Conservation (phyloP, 129 eudicot species). For the Apium graveolens region DNA sequence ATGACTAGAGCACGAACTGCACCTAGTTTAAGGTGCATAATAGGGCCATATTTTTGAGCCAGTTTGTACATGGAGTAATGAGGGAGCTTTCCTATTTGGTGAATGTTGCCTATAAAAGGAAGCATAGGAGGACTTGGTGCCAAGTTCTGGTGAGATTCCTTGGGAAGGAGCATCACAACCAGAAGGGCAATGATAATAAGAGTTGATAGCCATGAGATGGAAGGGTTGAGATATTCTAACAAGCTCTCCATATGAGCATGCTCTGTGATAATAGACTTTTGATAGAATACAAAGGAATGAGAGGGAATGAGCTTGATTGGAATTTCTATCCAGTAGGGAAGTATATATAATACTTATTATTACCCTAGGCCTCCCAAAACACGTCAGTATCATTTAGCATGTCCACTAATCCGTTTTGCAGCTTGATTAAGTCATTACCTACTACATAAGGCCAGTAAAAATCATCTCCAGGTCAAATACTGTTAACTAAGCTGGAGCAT, state of each 20-base stretch:
- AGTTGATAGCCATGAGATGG: background rate
- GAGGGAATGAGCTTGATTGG: too few relatives aligned
- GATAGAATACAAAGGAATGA: too few relatives aligned
- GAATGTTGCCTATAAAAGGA: constrained; percentile 11
- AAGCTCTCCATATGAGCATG: background rate
- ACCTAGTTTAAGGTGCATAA: constrained; percentile 14
- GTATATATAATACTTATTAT: too few relatives aligned
- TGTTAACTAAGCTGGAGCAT: too few relatives aligned
- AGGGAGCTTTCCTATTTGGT: constrained; percentile 14
- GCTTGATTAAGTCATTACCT: too few relatives aligned
- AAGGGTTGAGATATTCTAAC: background rate
- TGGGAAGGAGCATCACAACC: background rate
- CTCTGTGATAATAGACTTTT: background rate
- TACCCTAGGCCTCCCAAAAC: too few relatives aligned
- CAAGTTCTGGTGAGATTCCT: background rate
- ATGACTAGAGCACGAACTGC: constrained; percentile 23
- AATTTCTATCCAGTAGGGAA: too few relatives aligned
- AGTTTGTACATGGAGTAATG: background rate
- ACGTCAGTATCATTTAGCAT: too few relatives aligned
- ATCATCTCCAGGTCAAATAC: too few relatives aligned
- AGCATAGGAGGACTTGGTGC: background rate
- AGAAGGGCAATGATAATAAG: background rate
- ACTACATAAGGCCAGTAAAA: too few relatives aligned
- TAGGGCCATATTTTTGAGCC: background rate
- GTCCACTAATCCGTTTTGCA: too few relatives aligned